Conservation (phyloP, 192 early-diverging fungal species). For the Physocladia obscura region DNA sequence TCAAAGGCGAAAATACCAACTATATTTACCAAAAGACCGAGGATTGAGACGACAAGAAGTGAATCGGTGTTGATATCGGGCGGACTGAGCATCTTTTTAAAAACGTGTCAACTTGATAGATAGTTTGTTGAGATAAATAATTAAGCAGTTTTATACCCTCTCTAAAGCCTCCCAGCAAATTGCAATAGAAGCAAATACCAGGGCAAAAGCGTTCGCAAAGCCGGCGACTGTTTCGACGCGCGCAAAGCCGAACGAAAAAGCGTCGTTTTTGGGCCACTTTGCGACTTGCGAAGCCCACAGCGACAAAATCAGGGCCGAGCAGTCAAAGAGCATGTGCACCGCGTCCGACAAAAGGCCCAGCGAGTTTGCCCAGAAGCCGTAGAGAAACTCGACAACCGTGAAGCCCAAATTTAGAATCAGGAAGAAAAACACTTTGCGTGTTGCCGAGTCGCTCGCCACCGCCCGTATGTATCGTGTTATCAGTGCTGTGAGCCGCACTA, state of each 20-base stretch:
- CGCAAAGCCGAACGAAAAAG: slow-evolving; percentile 81
- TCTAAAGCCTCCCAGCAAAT: slow-evolving; percentile 92
- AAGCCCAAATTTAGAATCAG: slow-evolving; percentile 88
- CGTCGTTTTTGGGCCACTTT: slow-evolving; percentile 83
- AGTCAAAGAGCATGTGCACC: slow-evolving; percentile 98
- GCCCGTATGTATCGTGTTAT: slow-evolving; percentile 41
- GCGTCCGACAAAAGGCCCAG: slow-evolving; percentile 93
- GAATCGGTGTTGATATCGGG: slow-evolving; percentile 76
- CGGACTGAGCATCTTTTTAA: slow-evolving; percentile 77
- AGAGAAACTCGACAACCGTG: slow-evolving; percentile 79
- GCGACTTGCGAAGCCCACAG: slow-evolving; percentile 85
- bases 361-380: slow-evolving; percentile 54
- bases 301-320: slow-evolving; percentile 83
- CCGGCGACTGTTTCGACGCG: slow-evolving; percentile 90
- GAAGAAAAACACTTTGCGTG: slow-evolving; percentile 92
- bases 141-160: too few species aligned
- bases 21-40: slow-evolving; percentile 89
- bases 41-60: slow-evolving; percentile 81
- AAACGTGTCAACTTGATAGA: too few species aligned
- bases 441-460: slow-evolving; percentile 70
- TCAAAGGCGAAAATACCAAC: slow-evolving; percentile 68
- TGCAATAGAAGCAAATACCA: slow-evolving; percentile 82
- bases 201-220: slow-evolving; percentile 88
- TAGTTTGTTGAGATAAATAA: too few species aligned
- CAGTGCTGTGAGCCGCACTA: not conserved